Base-by-base conservation (phyloP, 192 early-diverging fungal genomes). In the Linnemannia elongata region DNA sequence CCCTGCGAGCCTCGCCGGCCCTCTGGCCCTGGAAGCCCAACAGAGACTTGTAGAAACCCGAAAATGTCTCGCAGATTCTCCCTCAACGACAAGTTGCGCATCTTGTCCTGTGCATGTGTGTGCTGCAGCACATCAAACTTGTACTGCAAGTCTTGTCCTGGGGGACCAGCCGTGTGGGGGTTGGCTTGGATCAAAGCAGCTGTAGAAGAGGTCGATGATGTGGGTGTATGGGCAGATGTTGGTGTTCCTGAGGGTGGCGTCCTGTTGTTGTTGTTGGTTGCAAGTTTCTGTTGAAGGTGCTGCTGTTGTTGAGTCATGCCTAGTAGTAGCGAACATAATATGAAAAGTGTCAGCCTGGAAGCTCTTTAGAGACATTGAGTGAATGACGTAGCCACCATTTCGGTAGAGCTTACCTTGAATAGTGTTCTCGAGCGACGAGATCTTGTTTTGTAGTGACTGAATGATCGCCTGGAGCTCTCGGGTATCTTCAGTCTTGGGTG, bases 81-180 rank as follows among this genome's bases (percentile, higher is more conserved):
- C 22, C 79, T 54, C 36, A 87, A 18, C 33, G 45, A 77, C 45
- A 81, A 27, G 68, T 78, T 87, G 44, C 79, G 74, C 71, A 81
- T 81, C 45, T 87, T 87, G 24, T 87, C 85, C 45, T 78, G 69
- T 3, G 57, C 76, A 33, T 87, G 79, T 0, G 33, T 30, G 57
- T 87, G 75, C 57, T 81, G 85, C 9, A 87, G 54, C n/a, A 36
- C 38, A 52, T 87, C 80, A 49, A 81, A 87, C 35, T 60, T 76
- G 35, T 74, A 42, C 60, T 81, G 85, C 20, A 87, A 54, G 47
- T 81, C 85, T 76, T 86, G 83, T 10, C 63, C 78, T 8, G 78
- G 74, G 35, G 63, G n/a, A 8, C 82, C 82, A 5, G 49, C 24
- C 22, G 82, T 78, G 38, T 83, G 57, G 3, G 72, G 55, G 49